A percentile compares a stretch with the other conserved stretches of the same genome.
Conservation (phyloP, 371 early-diverging fungal species). For the Apophysomyces trapeziformis region DNA sequence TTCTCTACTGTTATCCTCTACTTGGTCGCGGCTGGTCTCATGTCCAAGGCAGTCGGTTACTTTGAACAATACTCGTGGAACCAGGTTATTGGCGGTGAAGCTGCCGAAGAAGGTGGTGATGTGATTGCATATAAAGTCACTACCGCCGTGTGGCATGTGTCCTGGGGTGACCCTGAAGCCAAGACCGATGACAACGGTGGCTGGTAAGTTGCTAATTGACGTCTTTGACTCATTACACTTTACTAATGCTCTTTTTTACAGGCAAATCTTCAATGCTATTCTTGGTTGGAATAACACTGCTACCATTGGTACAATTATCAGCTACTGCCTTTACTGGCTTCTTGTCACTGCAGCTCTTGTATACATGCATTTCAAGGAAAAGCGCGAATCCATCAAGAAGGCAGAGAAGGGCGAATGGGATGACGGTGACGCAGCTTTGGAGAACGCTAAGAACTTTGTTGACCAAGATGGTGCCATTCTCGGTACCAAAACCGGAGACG, state of each 20-base stretch:
- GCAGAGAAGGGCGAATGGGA: constrained; percentile 30
- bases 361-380: constrained; percentile 48
- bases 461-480: constrained; percentile 26
- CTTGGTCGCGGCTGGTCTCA: constrained; percentile 78
- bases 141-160: constrained; percentile 48
- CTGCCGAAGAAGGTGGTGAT: constrained; percentile 49
- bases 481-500: neutral
- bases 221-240: neutral
- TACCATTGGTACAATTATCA: constrained; percentile 68
- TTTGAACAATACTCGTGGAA: constrained; percentile 65
- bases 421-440: constrained; percentile 33
- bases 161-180: constrained; percentile 53
- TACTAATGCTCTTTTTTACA: neutral
- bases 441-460: constrained; percentile 33
- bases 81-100: constrained; percentile 57
- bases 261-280: constrained; percentile 31
- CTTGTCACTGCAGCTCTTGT: constrained; percentile 52
- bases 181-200: constrained; percentile 55
- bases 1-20: constrained; percentile 71
- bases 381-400: constrained; percentile 26
- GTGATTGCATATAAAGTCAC: constrained; percentile 44
- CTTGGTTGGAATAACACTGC: constrained; percentile 79
- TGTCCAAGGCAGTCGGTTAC: constrained; percentile 59
- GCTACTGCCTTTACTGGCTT: constrained; percentile 81
- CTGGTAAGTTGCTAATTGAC: constrained; percentile 40